These are phyloP conservation scores for Russula sp. DNA, from an alignment of 768 basidiomycete genomes.

Conservation along the genomic window DNA sequence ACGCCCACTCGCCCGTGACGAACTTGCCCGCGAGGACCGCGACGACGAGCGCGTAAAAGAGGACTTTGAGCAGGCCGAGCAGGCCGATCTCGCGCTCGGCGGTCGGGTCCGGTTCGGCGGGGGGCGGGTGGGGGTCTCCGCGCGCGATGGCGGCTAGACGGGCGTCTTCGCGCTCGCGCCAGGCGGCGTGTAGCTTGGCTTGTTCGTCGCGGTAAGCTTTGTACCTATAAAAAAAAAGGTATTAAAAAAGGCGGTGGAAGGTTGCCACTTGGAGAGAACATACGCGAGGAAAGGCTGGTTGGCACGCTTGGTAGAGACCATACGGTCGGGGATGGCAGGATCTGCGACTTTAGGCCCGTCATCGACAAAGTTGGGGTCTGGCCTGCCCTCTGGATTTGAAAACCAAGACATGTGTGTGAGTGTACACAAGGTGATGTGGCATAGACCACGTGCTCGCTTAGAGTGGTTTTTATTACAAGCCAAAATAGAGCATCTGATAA, in stretches of 20 bases:
- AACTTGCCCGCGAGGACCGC: constrained; percentile 68
- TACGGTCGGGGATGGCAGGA: constrained; percentile 56
- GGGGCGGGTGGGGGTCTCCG: constrained; percentile 62
- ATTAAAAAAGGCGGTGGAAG: background rate
- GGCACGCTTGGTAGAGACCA: constrained; percentile 75
- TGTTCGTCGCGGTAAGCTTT: constrained; percentile 59
- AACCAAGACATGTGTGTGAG: constrained; percentile 60
- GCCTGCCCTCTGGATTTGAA: constrained; percentile 37
- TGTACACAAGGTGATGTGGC: background rate
- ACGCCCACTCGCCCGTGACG: constrained; percentile 78
- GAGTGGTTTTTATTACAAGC: background rate
- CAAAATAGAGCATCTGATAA: constrained; percentile 20
- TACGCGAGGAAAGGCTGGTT: constrained; percentile 84
- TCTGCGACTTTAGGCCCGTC: constrained; percentile 52
- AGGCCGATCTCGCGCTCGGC: constrained; percentile 60
- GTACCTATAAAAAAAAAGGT: constrained; percentile 43
- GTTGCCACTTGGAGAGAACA: constrained; percentile 29
- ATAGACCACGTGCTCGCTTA: background rate
- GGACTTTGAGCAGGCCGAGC: constrained; percentile 61
- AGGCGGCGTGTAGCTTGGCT: constrained; percentile 54
- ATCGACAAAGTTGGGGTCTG: constrained; percentile 30
- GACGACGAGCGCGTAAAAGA: constrained; percentile 50
- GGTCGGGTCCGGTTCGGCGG: constrained; percentile 69
- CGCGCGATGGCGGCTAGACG: constrained; percentile 67
- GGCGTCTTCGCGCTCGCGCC: constrained; percentile 64